Evolutionary conservation across 2,329 filamentous ascomycete genomes (phyloP).

Genomic region (Aspergillus jensenii): DNA sequence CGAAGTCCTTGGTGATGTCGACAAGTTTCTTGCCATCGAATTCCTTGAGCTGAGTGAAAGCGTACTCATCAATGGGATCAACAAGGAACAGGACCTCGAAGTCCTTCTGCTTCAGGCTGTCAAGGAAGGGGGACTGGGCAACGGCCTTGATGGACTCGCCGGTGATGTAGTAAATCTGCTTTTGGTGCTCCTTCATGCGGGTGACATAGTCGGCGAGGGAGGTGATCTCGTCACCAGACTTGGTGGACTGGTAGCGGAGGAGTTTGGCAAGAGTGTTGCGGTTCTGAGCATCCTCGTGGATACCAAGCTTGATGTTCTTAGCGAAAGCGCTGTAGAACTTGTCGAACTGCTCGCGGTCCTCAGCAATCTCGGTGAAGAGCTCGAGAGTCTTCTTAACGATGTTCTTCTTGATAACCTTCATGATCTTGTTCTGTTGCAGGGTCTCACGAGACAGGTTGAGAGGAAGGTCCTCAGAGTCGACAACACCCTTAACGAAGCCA

Average conservation of each 20-base stretch:
- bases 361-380: conserved; percentile 97
- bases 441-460: conserved; percentile 99
- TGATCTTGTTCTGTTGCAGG: conserved; percentile 99
- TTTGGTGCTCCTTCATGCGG: conserved; percentile 99
- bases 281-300: conserved; percentile 99
- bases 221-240: conserved; percentile 93
- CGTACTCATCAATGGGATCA: conserved; percentile 99
- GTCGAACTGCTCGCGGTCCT: conserved; percentile 99
- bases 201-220: conserved; percentile 97
- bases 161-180: conserved; percentile 99
- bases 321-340: conserved; percentile 99
- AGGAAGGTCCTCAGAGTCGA: conserved; percentile 98
- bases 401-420: conserved; percentile 99
- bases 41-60: conserved; percentile 99
- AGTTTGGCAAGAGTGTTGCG: conserved; percentile 90
- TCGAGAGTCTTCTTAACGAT: conserved; percentile 99
- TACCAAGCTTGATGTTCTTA: conserved; percentile 99
- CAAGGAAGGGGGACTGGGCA: conserved; percentile 96
- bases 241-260: conserved; percentile 97
- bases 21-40: conserved; percentile 99
- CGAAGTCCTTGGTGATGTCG: conserved; percentile 99
- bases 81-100: conserved; percentile 99
- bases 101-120: conserved; percentile 97
- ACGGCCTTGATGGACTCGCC: conserved; percentile 99
- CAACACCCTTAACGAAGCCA: conserved; percentile 99